Base-by-base conservation (phyloP, 345 rosid species). In the Hibiscus mutabilis region DNA sequence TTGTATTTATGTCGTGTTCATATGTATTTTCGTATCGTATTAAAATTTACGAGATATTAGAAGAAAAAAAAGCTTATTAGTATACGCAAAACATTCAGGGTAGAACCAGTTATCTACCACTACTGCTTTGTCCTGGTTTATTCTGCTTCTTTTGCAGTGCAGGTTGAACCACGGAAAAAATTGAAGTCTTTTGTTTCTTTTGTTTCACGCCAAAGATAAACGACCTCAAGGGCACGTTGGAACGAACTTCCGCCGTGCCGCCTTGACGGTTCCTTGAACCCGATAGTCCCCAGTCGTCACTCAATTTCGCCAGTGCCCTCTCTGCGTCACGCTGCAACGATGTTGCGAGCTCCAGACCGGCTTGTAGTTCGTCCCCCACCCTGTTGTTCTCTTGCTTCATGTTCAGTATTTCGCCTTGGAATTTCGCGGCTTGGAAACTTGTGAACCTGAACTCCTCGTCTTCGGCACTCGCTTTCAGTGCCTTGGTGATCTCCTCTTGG, bases 331-430 rank as follows among this genome's bases (percentile, higher is more conserved):
- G 85, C n/a, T 85, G 90, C 72, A 91, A 83, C 1, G 82, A 81
- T 3, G 87, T 82, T 22, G 91, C 81, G 80, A 87, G 94, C 73
- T 95, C 98, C 53, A 95, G 60, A 49, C 99, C 98, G 0, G 97
- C 94, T 73, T 95, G 99, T 79, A 95, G 68, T 78, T 95, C 97
- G 16, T 91, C 87, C 66, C 87, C 97, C 46, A 95, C 98, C 79
- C 88, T 95, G 82, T 89, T 90, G 59, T 95, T 95, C 84, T 95
- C 99, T 69, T 95, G 99, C 73, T 95, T 95, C 99, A 96, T 96
- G 84, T 89, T 96, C 88, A 92, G 74, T 70, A 92, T 80, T 82
- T 96, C 99, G 1, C 98, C 97, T 75, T 91, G 98, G 79, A 92
- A 92, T 75, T 92, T 96, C 1, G 99, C 99, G 18, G 98, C 99